These are phyloP conservation scores for Plasmodium gaboni DNA, from an alignment of 169 alveolate genomes.

Conservation along the genomic window DNA sequence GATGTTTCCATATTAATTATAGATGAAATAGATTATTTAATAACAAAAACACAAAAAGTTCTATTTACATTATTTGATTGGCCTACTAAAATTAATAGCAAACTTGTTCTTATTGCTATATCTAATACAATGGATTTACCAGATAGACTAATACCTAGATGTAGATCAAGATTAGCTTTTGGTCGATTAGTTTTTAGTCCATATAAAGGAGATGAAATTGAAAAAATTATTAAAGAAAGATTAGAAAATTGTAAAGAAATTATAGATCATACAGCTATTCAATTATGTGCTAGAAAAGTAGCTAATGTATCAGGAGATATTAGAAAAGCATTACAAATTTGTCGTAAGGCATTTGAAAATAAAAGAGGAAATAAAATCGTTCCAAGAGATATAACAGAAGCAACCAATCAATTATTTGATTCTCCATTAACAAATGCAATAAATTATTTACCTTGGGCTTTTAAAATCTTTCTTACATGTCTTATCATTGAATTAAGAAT, in stretches of 20 bases:
- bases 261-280: conserved; percentile 81
- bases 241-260: conserved; percentile 56
- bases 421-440: conserved; percentile 81
- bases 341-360: conserved; percentile 81
- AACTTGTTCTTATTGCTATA: conserved; percentile 87
- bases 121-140: conserved; percentile 91
- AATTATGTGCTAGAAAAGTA: conserved; percentile 88
- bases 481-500: conserved; percentile 79
- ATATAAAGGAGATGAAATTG: conserved; percentile 87
- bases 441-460: conserved; percentile 78
- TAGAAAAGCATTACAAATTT: conserved; percentile 87
- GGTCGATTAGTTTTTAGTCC: conserved; percentile 88
- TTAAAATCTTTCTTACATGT: conserved; percentile 80
- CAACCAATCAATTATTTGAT: conserved; percentile 81
- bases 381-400: conserved; percentile 82
- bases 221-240: conserved; percentile 79
- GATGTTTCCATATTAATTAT: conserved; percentile 78
- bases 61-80: conserved; percentile 90
- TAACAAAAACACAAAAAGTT: conserved; percentile 86
- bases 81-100: conserved; percentile 87
- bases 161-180: conserved; percentile 86
- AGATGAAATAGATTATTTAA: conserved; percentile 87
- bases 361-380: conserved; percentile 78
- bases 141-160: conserved; percentile 84
- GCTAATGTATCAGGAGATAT: conserved; percentile 88